phyloP scores from a whole-genome alignment of 164 flowering plant species.

The Umbellularia californica region DNA sequence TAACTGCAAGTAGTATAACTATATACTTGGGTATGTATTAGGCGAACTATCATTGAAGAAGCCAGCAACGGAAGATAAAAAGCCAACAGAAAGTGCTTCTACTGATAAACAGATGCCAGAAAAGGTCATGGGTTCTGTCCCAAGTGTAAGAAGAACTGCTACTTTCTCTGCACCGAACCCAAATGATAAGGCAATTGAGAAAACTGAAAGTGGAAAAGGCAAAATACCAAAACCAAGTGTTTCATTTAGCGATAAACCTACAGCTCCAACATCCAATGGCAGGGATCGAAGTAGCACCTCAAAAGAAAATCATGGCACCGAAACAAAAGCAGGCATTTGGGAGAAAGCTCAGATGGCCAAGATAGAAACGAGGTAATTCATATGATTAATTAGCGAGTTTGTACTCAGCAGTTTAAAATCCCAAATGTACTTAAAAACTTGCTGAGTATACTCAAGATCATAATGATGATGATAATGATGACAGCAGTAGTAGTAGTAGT shows the following conservation, averaged over 20 bases:
- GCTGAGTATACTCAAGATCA: not conserved
- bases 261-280: constrained; percentile 6
- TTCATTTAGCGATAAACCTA: constrained; percentile 12
- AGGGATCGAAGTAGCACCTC: constrained; percentile 12
- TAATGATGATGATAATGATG: not conserved
- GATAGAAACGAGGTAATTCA: constrained; percentile 41
- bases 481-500: not conserved
- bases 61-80: constrained; percentile 20
- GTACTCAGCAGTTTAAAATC: not conserved
- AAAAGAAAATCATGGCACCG: constrained; percentile 3
- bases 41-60: constrained; percentile 31
- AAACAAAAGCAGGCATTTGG: constrained; percentile 53
- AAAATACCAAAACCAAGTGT: not conserved
- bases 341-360: constrained; percentile 48
- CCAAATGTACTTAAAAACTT: not conserved
- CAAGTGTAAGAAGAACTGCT: constrained; percentile 25
- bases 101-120: constrained; percentile 19
- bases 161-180: constrained; percentile 10
- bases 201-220: not conserved
- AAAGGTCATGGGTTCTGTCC: constrained; percentile 8
- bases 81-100: constrained; percentile 13
- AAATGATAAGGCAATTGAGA: not conserved
- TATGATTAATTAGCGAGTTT: not conserved
- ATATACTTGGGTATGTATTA: constrained; percentile 11
- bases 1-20: not conserved